Base-by-base conservation (phyloP, 1,284 basidiomycete species). In the Anthracocystis setariae region DNA sequence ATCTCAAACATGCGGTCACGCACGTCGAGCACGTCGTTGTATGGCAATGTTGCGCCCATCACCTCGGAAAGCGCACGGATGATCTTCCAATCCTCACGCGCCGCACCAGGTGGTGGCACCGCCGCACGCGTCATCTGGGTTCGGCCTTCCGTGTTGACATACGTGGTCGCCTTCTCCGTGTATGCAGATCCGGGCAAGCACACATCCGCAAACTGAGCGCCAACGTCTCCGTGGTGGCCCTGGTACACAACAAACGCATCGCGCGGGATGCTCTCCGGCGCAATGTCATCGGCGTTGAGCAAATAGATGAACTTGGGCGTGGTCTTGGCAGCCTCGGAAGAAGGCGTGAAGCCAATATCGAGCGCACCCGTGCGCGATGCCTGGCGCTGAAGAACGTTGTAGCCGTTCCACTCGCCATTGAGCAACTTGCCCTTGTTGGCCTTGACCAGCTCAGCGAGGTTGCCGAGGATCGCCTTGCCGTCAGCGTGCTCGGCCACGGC, bases 241-340 rank as follows among this genome's bases (percentile, higher is more conserved):
- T 98, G 96, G 85, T 98, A 99, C 15, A 98, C 95, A 44, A 98
- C 95, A 81, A 98, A 98, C 1, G 95, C 94, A 79, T 94, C 89
- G 68, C 89, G 86, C 29, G 96, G 94, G 70, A 99, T 96, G n/a
- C 90, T 89, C 61, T 90, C 88, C 43, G 93, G 91, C 80, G 94
- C 89, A 59, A 98, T 85, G 82, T 98, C 94, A 80, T 98, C 96
- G 5, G 95, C 94, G 83, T 95, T 95, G 70, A 98, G 89, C 54
- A 99, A 89, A 86, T 97, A 98, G 80, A 99, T 86, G 85, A 98
- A 98, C 85, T 98, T 99, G 72, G 96, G 91, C 72, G 88, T 90
- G 45, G 89, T 88, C 57, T 87, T 83, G 35, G 92, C 86, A 3
- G 93, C 90, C 73, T 89, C 88, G 77, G 90, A 87, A 23, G 92